Base-by-base conservation (phyloP, 2,329 filamentous ascomycete species). In the Claviceps citrina region DNA sequence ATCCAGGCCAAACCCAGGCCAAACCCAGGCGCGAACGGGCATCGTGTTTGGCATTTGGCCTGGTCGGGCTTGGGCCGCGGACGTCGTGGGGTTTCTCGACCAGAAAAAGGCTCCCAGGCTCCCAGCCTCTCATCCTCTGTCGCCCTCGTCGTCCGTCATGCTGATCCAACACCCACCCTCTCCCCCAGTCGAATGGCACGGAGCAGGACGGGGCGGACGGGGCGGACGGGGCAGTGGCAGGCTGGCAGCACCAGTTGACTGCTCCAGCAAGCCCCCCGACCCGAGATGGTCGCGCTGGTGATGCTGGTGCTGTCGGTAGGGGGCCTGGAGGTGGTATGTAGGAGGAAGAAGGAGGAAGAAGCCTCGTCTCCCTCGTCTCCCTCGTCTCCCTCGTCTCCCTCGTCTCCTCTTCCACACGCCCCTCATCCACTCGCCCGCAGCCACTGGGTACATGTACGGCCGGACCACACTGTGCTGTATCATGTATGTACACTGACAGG, bases 41-140 rank as follows among this genome's bases (percentile, higher is more conserved):
- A 33, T 42, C 25, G 35, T 38, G 39, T 34, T 31, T 38, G 35
- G 35, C 36, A 19, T 35, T 38, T 35, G 33, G 15, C 39, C 33
- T n/a, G 27, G 34, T 32, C 12, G 39, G 28, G 36, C 18, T 38
- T 38, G 26, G 35, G 35, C 20, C 36, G 13, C 28, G 20, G 36
- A 30, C n/a, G 26, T 38, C 36, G 36, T 31, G 27, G 27, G 26
- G 27, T 38, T 24, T 31, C 36, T 30, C 28, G 15, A 8, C 36
- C 35, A 15, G 28, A 12, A 30, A n/a, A n/a, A n/a, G 22, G 22
- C 22, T 5, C 5, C 22, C 22, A 9, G 36, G 27, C 36, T 31
- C 27, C 19, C 26, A 38, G 27, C 36, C 36, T 24, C 25, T 31
- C 36, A 26, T 32, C 27, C 36, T 37, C n/a, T 28, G 12, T 31